These are phyloP conservation scores for Inga oerstediana DNA, from an alignment of 306 rosid species.

Conservation along the genomic window DNA sequence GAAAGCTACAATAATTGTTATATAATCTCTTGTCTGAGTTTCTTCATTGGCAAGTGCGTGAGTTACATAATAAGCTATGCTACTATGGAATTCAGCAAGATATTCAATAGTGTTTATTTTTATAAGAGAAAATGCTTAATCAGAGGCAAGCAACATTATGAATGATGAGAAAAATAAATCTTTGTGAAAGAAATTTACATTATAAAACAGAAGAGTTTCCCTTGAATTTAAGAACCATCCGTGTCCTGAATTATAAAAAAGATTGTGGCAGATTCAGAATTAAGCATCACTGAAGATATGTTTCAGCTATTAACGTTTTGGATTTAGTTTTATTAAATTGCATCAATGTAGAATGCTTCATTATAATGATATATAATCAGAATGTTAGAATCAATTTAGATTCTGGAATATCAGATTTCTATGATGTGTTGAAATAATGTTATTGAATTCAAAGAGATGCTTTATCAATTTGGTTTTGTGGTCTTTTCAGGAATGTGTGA, in stretches of 20 bases:
- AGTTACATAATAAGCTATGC: background rate
- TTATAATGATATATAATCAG: background rate
- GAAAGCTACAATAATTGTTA: background rate
- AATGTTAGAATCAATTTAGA: background rate
- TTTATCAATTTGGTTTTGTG: constrained; percentile 16
- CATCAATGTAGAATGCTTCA: background rate
- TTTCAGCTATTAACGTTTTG: background rate
- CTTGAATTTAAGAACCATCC: background rate
- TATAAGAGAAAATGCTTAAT: background rate
- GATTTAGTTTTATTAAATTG: background rate
- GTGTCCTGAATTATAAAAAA: background rate
- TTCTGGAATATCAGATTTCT: background rate
- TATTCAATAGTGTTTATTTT: background rate
- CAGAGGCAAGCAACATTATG: background rate
- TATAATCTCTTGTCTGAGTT: background rate
- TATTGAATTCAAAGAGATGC: background rate
- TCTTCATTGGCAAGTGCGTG: background rate
- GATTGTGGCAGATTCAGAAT: background rate
- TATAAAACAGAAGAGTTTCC: background rate
- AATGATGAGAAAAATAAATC: background rate
- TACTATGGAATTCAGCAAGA: background rate
- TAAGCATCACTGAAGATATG: background rate
- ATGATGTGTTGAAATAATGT: background rate
- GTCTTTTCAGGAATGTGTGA: constrained; percentile 68
- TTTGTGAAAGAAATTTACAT: background rate